phyloP scores from a whole-genome alignment of 164 flowering plant genomes.

The Brasenia schreberi region DNA sequence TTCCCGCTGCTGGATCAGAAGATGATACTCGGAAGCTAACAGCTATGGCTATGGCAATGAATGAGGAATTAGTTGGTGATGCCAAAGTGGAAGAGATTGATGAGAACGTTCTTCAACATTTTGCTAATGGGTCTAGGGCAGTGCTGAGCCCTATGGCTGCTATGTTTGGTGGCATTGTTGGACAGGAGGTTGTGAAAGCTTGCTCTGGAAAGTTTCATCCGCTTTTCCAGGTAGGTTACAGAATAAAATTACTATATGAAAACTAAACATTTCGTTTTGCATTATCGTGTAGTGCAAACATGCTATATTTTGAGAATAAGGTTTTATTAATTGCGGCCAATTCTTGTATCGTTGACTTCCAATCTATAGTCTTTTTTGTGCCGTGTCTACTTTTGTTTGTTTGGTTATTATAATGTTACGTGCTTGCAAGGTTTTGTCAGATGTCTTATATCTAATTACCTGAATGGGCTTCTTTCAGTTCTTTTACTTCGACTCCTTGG shows the following conservation, averaged over 20 bases:
- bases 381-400: too few relatives aligned
- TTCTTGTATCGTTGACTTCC: too few relatives aligned
- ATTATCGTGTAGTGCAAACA: too few relatives aligned
- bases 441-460: not conserved
- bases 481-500: conserved; percentile 77
- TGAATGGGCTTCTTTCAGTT: conserved; percentile 24
- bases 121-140: conserved; percentile 81
- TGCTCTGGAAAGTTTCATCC: conserved; percentile 97
- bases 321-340: too few relatives aligned
- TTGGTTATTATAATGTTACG: too few relatives aligned
- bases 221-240: conserved; percentile 49
- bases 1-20: conserved; percentile 73
- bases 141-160: conserved; percentile 94
- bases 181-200: conserved; percentile 86
- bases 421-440: not conserved
- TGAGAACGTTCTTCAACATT: conserved; percentile 42
- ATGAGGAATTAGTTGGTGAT: conserved; percentile 39
- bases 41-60: conserved; percentile 27
- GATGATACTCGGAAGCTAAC: conserved; percentile 71
- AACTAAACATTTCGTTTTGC: too few relatives aligned
- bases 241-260: too few relatives aligned
- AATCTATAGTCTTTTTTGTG: too few relatives aligned
- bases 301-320: too few relatives aligned
- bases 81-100: conserved; percentile 40
- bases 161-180: conserved; percentile 91